These are phyloP conservation scores for Rhytidiadelphus loreus DNA, from an alignment of 225 moss, liverwort and hornwort species.

Conservation along the genomic window DNA sequence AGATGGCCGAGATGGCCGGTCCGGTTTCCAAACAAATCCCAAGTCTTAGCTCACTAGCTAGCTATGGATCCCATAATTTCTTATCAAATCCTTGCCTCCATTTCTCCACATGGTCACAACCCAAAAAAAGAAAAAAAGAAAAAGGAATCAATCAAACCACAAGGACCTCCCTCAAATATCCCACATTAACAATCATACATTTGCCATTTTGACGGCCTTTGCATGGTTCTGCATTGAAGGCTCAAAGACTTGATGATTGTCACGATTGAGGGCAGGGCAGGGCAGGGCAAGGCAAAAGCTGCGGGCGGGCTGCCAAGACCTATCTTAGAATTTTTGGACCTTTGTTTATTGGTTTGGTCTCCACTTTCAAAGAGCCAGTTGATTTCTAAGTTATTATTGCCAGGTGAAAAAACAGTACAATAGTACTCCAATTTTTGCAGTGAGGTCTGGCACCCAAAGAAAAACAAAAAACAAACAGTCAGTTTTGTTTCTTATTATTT, in stretches of 20 bases:
- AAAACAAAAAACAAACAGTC: too few relatives aligned
- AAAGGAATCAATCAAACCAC: neutral
- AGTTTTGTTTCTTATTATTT: neutral
- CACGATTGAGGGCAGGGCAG: neutral
- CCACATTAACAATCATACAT: neutral
- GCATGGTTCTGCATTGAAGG: conserved; percentile 1
- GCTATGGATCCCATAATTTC: neutral
- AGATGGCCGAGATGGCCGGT: neutral
- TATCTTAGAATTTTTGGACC: neutral
- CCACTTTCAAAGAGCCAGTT: neutral
- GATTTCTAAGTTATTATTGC: neutral
- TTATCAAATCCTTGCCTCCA: neutral
- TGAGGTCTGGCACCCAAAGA: neutral
- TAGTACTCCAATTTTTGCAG: neutral
- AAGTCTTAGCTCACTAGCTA: neutral
- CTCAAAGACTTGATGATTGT: neutral
- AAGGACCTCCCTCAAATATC: neutral
- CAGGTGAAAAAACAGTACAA: neutral
- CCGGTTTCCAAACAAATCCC: neutral
- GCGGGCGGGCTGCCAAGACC: neutral
- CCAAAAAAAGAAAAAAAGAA: too few relatives aligned
- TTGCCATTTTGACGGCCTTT: neutral
- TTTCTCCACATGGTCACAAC: too few relatives aligned
- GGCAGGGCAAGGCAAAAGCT: neutral
- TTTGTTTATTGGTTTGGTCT: neutral